These are phyloP conservation scores for Dendrobium nobile DNA, from an alignment of 106 monocot species.

Conservation along the genomic window DNA sequence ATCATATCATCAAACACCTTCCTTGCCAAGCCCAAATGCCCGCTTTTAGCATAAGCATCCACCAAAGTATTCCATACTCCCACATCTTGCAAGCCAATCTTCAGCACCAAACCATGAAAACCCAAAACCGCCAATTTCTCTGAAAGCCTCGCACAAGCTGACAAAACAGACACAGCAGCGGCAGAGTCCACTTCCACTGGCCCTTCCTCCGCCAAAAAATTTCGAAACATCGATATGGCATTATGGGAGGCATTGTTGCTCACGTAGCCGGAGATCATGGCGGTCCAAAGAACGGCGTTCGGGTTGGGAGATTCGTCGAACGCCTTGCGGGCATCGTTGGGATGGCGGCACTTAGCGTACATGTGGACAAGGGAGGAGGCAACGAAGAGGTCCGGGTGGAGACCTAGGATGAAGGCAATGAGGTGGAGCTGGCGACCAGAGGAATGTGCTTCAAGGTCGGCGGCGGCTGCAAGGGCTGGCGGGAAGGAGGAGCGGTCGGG, in stretches of 20 bases:
- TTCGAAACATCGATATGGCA: conserved; percentile 35
- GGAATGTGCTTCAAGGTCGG: conserved; percentile 20
- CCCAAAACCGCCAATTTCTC: conserved; percentile 21
- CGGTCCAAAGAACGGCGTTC: conserved; percentile 67
- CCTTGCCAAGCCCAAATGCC: conserved; percentile 37
- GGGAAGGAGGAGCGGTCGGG: conserved; percentile 68
- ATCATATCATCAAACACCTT: conserved; percentile 67
- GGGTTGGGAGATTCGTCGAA: conserved; percentile 54
- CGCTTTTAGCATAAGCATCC: conserved; percentile 72
- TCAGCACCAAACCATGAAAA: conserved; percentile 49
- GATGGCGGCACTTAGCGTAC: conserved; percentile 54
- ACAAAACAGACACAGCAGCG: conserved; percentile 42
- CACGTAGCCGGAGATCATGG: conserved; percentile 55
- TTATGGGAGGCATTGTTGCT: conserved; percentile 21
- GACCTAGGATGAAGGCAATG: conserved; percentile 37
- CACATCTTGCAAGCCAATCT: conserved; percentile 44
- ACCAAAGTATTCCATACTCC: conserved; percentile 69
- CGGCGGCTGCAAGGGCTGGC: conserved; percentile 51
- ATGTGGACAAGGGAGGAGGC: conserved; percentile 70
- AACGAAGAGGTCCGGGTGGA: conserved; percentile 58
- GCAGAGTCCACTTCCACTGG: conserved; percentile 24
- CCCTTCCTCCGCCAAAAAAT: conserved; percentile 27
- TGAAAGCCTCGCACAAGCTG: conserved; percentile 45
- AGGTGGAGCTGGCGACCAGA: conserved; percentile 69
- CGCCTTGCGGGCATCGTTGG: conserved; percentile 43